Base-by-base conservation (phyloP, 2,329 filamentous ascomycete species). In the Neonectria faginata region DNA sequence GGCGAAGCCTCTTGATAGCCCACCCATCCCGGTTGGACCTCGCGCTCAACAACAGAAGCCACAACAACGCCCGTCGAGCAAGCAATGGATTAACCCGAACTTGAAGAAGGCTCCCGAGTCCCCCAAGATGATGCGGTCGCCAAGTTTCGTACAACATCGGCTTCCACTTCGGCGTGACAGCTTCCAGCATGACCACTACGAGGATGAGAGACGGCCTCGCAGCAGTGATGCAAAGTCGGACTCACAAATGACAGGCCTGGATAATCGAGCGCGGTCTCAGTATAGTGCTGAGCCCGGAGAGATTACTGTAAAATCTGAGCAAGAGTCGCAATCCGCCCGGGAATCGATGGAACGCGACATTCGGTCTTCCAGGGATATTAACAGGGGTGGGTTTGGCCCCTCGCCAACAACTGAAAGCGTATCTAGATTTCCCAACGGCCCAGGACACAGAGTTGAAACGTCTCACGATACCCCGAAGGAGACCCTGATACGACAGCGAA, bases 81-180 rank as follows among this genome's bases (percentile, higher is more conserved):
- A 87, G 69, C 86, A 88, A 74, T 89, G 86, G 86, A 85, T 86
- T 62, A 87, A 87, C 55, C 84, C 85, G 3, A 83, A 81, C 29
- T 70, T 85, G 5, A 86, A 84, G 73, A 85, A 85, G 62, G 75
- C 78, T 0, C 82, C 85, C 2, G 84, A 86, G 18, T 87, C 85
- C 2, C 85, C 86, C 2, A 86, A 85, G 65, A 72, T 81, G 31
- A 82, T 80, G 69, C 79, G 85, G 60, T 83, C 84, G 1, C 84
- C 84, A 64, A 85, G 81, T 59, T 83, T 86, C 69, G 79, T 79
- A 44, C 81, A 82, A 33, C 78, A 80, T 20, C 74, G 82, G 76
- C 70, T 80, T 67, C 65, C 79, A 72, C 66, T 75, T 74, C 63
- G 82, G 77, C 70, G 73, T 11, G 81, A 82, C 22, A 80, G 61